phyloP scores from a whole-genome alignment of 2,329 filamentous ascomycete genomes.

The Cadophora luteo-olivacea region DNA sequence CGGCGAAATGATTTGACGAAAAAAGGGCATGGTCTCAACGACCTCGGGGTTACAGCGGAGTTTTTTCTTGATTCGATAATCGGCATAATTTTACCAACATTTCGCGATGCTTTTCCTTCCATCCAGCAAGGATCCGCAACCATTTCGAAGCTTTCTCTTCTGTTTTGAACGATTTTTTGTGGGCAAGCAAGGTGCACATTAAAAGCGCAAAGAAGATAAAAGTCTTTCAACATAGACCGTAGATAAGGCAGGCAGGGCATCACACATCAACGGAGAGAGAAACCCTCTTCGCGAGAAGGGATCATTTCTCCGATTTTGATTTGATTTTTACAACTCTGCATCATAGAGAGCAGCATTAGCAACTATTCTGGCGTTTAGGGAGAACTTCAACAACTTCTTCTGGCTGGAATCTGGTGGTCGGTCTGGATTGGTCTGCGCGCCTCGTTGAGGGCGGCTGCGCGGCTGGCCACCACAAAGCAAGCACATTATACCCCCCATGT shows the following conservation, averaged over 20 bases:
- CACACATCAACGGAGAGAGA: slow-evolving; percentile 17
- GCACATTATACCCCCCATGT: slow-evolving; percentile 14
- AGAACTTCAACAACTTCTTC: slow-evolving; percentile 48
- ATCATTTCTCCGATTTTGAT: slow-evolving; percentile 23
- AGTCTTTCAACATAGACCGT: slow-evolving; percentile 49
- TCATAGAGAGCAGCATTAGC: slow-evolving; percentile 42
- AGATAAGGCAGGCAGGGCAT: slow-evolving; percentile 39
- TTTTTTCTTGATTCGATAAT: slow-evolving; percentile 30
- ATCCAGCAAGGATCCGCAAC: slow-evolving; percentile 4
- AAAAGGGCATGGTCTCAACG: slow-evolving; percentile 46
- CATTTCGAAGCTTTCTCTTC: slow-evolving; percentile 37
- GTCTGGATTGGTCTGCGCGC: neutral
- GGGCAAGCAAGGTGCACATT: slow-evolving; percentile 20
- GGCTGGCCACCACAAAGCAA: neutral
- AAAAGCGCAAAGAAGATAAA: slow-evolving; percentile 38
- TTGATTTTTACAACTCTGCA: slow-evolving; percentile 29
- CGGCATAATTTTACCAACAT: slow-evolving; percentile 27
- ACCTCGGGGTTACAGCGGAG: slow-evolving; percentile 41
- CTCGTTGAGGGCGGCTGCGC: slow-evolving; percentile 2
- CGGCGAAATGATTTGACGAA: slow-evolving; percentile 45
- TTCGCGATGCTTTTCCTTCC: slow-evolving; percentile 15
- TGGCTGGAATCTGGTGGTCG: slow-evolving; percentile 13
- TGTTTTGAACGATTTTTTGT: slow-evolving; percentile 10
- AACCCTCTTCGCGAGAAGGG: neutral
- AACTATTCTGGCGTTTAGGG: slow-evolving; percentile 46